Evolutionary conservation across 352 stramenopile genomes (phyloP), one percentile per base, ranked within the genome.

Genomic region (Plasmopara halstedii): DNA sequence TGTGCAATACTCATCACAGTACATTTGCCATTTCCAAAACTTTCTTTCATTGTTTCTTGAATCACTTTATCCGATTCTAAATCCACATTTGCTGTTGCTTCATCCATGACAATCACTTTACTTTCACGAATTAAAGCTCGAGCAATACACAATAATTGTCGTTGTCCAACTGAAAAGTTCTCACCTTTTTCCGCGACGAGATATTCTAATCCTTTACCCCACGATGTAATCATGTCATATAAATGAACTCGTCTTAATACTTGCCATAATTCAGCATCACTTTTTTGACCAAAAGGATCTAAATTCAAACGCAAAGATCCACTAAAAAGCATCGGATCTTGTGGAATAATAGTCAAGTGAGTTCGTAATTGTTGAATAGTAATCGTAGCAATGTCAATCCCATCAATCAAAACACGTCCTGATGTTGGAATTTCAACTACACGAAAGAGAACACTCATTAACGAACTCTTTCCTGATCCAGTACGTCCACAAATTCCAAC

Each of bases 1-100:
- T 98, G 92, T 1, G 95, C 94, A 43, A 98, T 97, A 4, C 91
- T 97, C 4, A 98, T 58, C 18, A 97, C 74, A 2, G 95, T 98
- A 7, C 73, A 69, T 10, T 86, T 63, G 21, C 41, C 31, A 26
- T 42, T 43, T 3, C 50, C 54, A 63, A 98, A 98, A 38, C 95
- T 88, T 33, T 91, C 58, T 26, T 94, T 77, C 53, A 98, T 94
- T 21, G 81, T 91, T 15, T 66, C 56, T 47, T 83, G 65, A 22
- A 76, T 70, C 23, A 73, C 17, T 25, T 56, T 58, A 40, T 97
- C 88, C 17, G 70, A 84, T 39, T 68, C 64, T 14, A 58, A 47
- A 35, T 98, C 93, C 11, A 98, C 85, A 50, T 72, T 88, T 19
- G 85, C 77, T 2, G 95, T 98, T 7, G 94, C 94, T 62, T 99